Evolutionary conservation across 2,329 filamentous ascomycete genomes (phyloP), one percentile per base, ranked within the genome.

Genomic region (Aspergillus aculeatus): DNA sequence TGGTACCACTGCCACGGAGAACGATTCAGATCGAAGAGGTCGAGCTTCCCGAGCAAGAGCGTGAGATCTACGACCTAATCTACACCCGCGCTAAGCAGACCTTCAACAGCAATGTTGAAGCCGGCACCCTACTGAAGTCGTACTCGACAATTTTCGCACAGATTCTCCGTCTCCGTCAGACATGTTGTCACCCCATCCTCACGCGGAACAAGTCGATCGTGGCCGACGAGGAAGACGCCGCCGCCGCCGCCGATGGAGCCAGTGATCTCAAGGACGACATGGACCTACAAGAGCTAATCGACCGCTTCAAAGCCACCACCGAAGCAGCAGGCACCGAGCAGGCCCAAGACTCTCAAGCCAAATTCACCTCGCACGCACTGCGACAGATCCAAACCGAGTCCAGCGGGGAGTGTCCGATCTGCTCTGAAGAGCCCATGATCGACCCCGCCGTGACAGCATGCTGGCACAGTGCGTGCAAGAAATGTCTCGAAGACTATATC

Each of bases 131-230:
- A 4, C 86, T 98, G 81, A 97, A 96, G 74, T 93, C 92, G 0
- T 99, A 93, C 71, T 96, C 95, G 0, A 97, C 92, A 55, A 97
- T 99, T 63, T 97, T 99, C 72, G 94, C 95, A 0, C 95, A 99
- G 74, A 96, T 99, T 70, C 78, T 99, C 47, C 90, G 95, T 2
- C 85, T 99, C 9, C 88, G 95, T 1, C 95, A 99, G 71, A 91
- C 91, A 1, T 99, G 95, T 73, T 98, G 95, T 64, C 95, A 99
- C 73, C 95, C 95, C 0, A 81, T 94, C 2, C 83, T 99, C 12
- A 95, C 96, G 0, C 87, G 93, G 32, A 96, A 96, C 70, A 89
- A 89, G 67, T 86, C 88, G 2, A 81, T 96, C 5, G 88, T 96
- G 3, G 89, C 91, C 1, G 94, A 98, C 58, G 95, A 98, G 75